Evolutionary conservation across 768 basidiomycete species (phyloP), one percentile per base, ranked within the genome.

Genomic region (Hericium erinaceus): DNA sequence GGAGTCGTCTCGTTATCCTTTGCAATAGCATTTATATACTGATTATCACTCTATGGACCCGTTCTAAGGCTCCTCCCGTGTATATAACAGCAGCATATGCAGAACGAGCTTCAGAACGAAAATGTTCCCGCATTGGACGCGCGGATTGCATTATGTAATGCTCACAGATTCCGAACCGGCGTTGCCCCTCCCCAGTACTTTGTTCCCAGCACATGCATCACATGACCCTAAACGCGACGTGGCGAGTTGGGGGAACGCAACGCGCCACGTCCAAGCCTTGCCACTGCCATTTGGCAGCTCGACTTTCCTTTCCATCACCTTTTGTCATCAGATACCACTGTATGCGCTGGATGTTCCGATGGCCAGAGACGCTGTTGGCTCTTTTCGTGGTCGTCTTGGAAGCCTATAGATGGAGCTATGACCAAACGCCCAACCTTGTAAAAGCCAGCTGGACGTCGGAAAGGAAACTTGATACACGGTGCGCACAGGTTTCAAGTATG

Each of bases 381-480:
- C 62, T 72, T 48, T 60, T 81, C 48, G 63, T 77, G 46, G 60
- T 75, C 24, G 67, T 71, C 54, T 65, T 78, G 59, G 68, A 77
- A 55, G 65, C 60, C 15, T 59, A 61, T 15, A 54, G 64, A 16
- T 59, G 61, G 28, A 58, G 52, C 33, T 39, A 24, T 48, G 51
- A 56, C 39, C 18, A 41, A 33, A 51, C 55, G 24, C 60, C 62
- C 20, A 50, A 26, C n/a, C 39, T 54, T 33, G 55, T 51, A 16
- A 39, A 55, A 16, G 52, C 55, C 15, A 70, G 70, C 54, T 88
- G 86, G 85, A 80, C 83, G 39, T 63, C 72, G 28, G 75, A 83
- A 60, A 74, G 80, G 63, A 87, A 84, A 67, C 67, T 78, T 50
- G 73, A 74, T 15, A 75, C 77, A 63, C 79, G 84, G 85, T 84